phyloP scores from a whole-genome alignment of 2,329 filamentous ascomycete species.

The Pseudogymnoascus sp. region DNA sequence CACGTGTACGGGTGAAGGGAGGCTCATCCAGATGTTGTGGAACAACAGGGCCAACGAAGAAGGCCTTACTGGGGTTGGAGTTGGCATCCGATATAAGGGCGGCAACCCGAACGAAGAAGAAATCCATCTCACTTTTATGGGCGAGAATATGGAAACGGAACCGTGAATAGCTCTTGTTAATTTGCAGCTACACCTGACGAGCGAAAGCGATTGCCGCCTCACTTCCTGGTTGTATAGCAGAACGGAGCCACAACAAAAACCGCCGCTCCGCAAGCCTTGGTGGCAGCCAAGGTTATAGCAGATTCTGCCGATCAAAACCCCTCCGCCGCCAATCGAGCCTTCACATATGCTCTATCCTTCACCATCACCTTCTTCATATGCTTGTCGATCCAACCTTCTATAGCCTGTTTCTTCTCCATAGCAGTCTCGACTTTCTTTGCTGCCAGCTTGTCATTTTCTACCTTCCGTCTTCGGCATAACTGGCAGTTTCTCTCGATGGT shows the following conservation, averaged over 20 bases:
- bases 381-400: conserved; percentile 2
- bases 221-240: not conserved
- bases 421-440: not conserved
- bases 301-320: not conserved
- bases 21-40: conserved; percentile 64
- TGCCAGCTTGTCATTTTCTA: not conserved
- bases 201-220: not conserved
- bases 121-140: conserved; percentile 47
- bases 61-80: conserved; percentile 54
- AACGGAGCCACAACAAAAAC: not conserved
- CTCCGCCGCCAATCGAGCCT: not conserved
- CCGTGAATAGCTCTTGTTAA: not conserved
- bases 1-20: conserved; percentile 51
- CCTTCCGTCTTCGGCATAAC: not conserved
- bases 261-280: not conserved
- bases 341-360: not conserved
- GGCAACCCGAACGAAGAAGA: conserved; percentile 29
- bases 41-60: conserved; percentile 56
- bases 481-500: not conserved
- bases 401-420: not conserved
- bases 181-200: not conserved
- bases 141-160: conserved; percentile 26
- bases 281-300: not conserved
- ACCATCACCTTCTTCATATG: not conserved
- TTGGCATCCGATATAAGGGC: conserved; percentile 39